Base-by-base conservation (phyloP, 805 yeast genomes). In the Candida nanaspora region DNA sequence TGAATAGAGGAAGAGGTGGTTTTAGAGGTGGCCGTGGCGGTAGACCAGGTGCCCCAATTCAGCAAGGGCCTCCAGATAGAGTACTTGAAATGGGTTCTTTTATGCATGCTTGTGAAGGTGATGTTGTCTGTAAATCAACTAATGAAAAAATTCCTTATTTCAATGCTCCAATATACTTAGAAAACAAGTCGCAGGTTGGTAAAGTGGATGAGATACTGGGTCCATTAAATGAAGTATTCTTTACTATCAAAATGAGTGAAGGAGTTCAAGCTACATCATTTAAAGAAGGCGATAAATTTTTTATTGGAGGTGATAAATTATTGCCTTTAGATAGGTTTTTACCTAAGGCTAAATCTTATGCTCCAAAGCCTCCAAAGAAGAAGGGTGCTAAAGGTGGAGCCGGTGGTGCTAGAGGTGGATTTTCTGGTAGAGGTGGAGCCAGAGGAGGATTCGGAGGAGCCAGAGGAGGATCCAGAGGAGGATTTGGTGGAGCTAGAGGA, bases 121-220 rank as follows among this genome's bases (percentile, higher is more conserved):
- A 93, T 59, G 85, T 93, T 59, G 95, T 93, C 42, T 93, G 98
- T 70, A 86, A 89, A 58, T 88, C 97, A 37, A 85, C 86, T 56
- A 93, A 93, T 63, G 80, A 87, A 43, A 91, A 91, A 71, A 74
- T 93, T 52, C 98, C 99, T 57, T 93, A 91, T 65, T 93, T 93
- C 77, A 93, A 93, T 68, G 99, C 99, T 22, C 98, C 98, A 61
- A 89, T 93, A 55, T 93, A 83, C 64, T 75, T 93, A 53, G 98
- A 93, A 63, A 91, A 93, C 74, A 93, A 93, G 67, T 83, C 95
- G 21, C 93, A 84, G 60, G 81, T 93, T 37, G 99, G 99, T 56
- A 93, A 93, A 65, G 95, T 93, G 44, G 99, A 93, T 63, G 99
- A 93, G 72, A 93, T 93, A 48, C 75, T 93, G 52, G 99, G 99